phyloP scores from a whole-genome alignment of 2,329 filamentous ascomycete species.

The Fusarium sp. region DNA sequence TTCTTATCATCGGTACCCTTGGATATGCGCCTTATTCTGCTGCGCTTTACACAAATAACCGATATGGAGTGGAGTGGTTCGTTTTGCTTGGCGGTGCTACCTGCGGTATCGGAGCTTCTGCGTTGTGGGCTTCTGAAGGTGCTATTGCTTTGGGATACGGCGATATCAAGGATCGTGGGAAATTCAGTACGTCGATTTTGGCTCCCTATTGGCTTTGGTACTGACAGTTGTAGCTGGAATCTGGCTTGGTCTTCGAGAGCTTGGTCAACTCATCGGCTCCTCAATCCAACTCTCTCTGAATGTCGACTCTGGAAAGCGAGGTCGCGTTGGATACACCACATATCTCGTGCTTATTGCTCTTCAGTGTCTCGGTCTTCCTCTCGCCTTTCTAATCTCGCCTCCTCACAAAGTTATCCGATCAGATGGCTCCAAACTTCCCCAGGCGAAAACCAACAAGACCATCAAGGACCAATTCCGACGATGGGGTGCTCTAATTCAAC shows the following conservation, averaged over 20 bases:
- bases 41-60: slow-evolving; percentile 63
- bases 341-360: slow-evolving; percentile 46
- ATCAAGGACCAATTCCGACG: slow-evolving; percentile 33
- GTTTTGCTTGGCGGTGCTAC: slow-evolving; percentile 62
- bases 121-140: slow-evolving; percentile 65
- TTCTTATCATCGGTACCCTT: slow-evolving; percentile 59
- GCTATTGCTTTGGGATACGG: slow-evolving; percentile 64
- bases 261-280: slow-evolving; percentile 65
- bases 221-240: slow-evolving; percentile 56
- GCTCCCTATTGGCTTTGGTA: rapidly evolving
- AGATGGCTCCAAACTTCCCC: slow-evolving; percentile 35
- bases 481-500: slow-evolving; percentile 54
- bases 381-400: slow-evolving; percentile 38
- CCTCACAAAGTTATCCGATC: slow-evolving; percentile 44
- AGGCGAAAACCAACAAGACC: slow-evolving; percentile 26
- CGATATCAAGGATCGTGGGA: slow-evolving; percentile 60
- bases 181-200: slow-evolving; percentile 47
- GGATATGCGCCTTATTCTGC: slow-evolving; percentile 64
- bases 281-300: slow-evolving; percentile 65
- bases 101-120: slow-evolving; percentile 63
- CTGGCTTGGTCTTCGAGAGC: slow-evolving; percentile 65
- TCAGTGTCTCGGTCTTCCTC: slow-evolving; percentile 44
- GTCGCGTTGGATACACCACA: slow-evolving; percentile 42
- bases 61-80: slow-evolving; percentile 65
- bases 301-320: slow-evolving; percentile 54